These are phyloP conservation scores for Amanita polypyramis DNA, from an alignment of 768 basidiomycete species.

Conservation along the genomic window DNA sequence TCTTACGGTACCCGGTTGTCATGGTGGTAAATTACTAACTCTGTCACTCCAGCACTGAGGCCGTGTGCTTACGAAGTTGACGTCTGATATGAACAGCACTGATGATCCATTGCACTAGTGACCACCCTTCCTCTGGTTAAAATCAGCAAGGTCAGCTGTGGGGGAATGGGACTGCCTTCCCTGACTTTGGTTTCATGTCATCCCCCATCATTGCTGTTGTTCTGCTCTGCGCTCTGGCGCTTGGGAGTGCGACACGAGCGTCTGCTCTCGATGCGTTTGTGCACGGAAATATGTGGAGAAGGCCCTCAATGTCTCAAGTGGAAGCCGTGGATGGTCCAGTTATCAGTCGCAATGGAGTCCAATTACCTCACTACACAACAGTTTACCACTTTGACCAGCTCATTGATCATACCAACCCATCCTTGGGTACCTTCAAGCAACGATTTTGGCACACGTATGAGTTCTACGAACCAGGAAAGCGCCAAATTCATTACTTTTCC, in stretches of 20 bases:
- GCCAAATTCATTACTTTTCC: neutral
- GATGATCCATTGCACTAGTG: too few relatives aligned
- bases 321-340: constrained; percentile 22
- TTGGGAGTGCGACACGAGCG: constrained; percentile 10
- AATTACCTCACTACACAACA: constrained; percentile 33
- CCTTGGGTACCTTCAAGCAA: constrained; percentile 66
- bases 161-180: neutral
- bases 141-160: too few relatives aligned
- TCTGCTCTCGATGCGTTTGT: constrained; percentile 27
- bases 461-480: constrained; percentile 43
- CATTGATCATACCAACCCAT: constrained; percentile 45
- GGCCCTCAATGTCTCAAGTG: constrained; percentile 26
- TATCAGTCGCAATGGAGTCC: constrained; percentile 31
- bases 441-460: constrained; percentile 65
- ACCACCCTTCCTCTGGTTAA: too few relatives aligned
- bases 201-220: neutral
- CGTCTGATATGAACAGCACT: neutral
- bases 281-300: constrained; percentile 31
- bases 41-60: neutral
- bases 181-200: neutral
- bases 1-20: too few relatives aligned
- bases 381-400: constrained; percentile 49
- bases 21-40: neutral
- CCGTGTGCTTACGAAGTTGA: neutral
- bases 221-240: neutral